Base-by-base conservation (phyloP, 768 basidiomycete genomes). In the Russula ochroleuca region DNA sequence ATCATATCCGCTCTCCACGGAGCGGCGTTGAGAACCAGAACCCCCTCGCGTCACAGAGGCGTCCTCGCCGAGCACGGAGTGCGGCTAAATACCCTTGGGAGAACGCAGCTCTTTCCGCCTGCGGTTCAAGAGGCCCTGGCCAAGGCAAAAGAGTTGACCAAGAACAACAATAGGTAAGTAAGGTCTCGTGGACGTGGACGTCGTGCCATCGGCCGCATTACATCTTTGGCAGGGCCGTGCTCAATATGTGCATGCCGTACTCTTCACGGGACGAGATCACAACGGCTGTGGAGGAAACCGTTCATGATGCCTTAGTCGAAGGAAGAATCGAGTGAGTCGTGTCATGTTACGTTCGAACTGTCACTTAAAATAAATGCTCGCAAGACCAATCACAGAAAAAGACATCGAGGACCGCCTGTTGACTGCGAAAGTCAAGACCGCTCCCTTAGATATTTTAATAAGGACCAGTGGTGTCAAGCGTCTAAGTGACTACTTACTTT, bases 201-300 rank as follows among this genome's bases (percentile, higher is more conserved):
- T 60, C 58, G 57, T 52, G 13, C 15, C 19, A 28, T 25, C 48
- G 5, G 45, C 25, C 21, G n/a, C 25, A 41, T 43, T 31, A 45
- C 47, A 45, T 48, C 45, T 47, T 59, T 52, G 25, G 14, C 60
- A 98, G 95, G 37, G 86, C 90, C 1, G 87, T 95, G 31, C 79
- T 98, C 40, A 98, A 98, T 71, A 77, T 98, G 5, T 93, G 91
- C 75, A 92, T 94, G 80, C 88, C 96, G 0, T 99, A 98, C 71
- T 81, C 93, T 5, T 89, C 94, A 2, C 83, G 88, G 33, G 92
- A 99, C 71, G 97, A 99, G 74, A 94, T 98, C 14, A 82, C 90
- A 2, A 83, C 84, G 0, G 91, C 96, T 0, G 82, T 98, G 3
- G 78, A 85, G 64, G 74, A 77, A 1, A 78, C 77, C 41, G 77